Base-by-base conservation (phyloP, 768 basidiomycete genomes). In the Candolleomyces aberdarensis region DNA sequence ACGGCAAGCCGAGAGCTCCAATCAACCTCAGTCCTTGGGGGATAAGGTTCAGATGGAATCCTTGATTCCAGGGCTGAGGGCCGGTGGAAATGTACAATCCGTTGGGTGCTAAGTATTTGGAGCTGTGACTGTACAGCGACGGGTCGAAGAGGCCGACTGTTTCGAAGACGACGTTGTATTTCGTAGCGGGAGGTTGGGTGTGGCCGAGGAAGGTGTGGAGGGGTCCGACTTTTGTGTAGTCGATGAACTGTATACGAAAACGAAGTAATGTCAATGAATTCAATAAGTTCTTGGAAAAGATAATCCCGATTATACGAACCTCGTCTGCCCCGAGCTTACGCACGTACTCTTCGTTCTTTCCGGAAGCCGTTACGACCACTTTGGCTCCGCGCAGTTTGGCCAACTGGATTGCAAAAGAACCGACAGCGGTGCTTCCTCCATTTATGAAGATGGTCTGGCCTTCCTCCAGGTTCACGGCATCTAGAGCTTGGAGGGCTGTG, bases 391-490 rank as follows among this genome's bases (percentile, higher is more conserved):
- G 76, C 0, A 82, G 78, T 67, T 91, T 92, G 8, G 89, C 88
- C 10, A 91, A 68, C 69, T 91, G 88, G 52, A 92, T 87, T 0
- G 87, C 89, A 64, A 81, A 82, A n/a, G 79, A 74, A 4, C 90
- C 91, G 1, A 91, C 87, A 13, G 84, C 73, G 1, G 86, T 83
- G 55, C 85, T 86, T 4, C 88, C 91, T 0, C 89, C 89, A 59
- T 89, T 86, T 66, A 93, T 75, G 64, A 92, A 81, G 3, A 92
- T 74, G 1, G 79, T 78, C 65, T 86, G 85, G 1, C 82, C 85
- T 22, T 74, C 66, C 67, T 88, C 81, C n/a, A 89, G 69, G 31
- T 80, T 74, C 0, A 75, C 82, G 0, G 75, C 68, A 0, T 77
- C 67, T 6, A 92, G 77, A 0, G 76, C 81, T 62, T 85, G 80